Conservation (phyloP, 2,329 filamentous ascomycete species). For the Penicillium sp. region DNA sequence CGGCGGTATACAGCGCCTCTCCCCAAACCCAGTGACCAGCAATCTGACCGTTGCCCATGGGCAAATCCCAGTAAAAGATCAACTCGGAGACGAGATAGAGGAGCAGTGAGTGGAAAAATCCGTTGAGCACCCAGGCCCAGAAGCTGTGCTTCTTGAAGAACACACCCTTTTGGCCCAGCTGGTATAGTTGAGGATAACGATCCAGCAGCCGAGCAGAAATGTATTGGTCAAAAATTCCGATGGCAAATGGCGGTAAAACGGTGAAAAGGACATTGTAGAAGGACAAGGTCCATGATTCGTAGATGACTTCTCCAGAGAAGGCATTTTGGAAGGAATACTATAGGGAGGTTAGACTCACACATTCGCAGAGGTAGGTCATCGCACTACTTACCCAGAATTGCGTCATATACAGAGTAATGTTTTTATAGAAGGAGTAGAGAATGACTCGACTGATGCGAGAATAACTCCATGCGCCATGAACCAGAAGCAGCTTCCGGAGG, state of each 20-base stretch:
- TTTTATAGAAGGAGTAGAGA: conserved; percentile 99
- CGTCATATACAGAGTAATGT: conserved; percentile 97
- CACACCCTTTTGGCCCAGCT: conserved; percentile 84
- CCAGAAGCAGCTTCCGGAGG: conserved; percentile 87
- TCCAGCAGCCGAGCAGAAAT: conserved; percentile 92
- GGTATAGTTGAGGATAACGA: conserved; percentile 93
- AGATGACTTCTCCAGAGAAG: conserved; percentile 96
- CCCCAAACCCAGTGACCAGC: conserved; percentile 99
- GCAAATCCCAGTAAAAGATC: conserved; percentile 80
- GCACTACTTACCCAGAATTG: conserved; percentile 83
- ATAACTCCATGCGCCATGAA: conserved; percentile 97
- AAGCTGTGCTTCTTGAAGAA: conserved; percentile 96
- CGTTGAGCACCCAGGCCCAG: conserved; percentile 87
- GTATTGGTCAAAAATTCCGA: conserved; percentile 97
- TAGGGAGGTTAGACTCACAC: conserved; percentile 27
- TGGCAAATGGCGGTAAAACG: conserved; percentile 84
- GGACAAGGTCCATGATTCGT: conserved; percentile 98
- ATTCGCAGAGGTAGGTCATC: background rate
- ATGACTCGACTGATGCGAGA: conserved; percentile 97
- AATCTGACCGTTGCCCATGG: conserved; percentile 74
- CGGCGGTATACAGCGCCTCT: conserved; percentile 88
- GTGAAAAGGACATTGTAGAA: conserved; percentile 99
- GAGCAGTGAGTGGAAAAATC: conserved; percentile 91
- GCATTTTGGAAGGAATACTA: conserved; percentile 97
- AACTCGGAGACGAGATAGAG: conserved; percentile 84